Percentiles rank a stretch among this genome's conserved stretches.
Conservation (phyloP, 495 filamentous ascomycete species). For the Penicillium waksmanii region DNA sequence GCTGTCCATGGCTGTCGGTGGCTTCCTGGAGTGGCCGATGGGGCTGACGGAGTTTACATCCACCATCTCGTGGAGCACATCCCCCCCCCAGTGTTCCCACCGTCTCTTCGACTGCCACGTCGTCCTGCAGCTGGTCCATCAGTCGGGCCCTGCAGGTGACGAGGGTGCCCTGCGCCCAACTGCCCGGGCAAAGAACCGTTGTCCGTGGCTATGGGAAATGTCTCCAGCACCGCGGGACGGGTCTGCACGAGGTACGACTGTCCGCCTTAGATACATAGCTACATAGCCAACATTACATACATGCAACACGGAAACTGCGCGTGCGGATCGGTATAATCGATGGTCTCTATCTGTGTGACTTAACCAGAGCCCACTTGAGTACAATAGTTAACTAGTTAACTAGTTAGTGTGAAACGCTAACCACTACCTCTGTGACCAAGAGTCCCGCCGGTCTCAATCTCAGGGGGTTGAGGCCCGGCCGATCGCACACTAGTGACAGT, state of each 20-base stretch:
- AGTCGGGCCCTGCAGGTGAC: slow-evolving; percentile 30
- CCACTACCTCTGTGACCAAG: background rate
- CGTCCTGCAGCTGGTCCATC: slow-evolving; percentile 21
- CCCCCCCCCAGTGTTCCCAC: slow-evolving; percentile 11
- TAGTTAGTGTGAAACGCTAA: background rate
- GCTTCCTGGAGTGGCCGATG: background rate
- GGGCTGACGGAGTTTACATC: slow-evolving; percentile 3
- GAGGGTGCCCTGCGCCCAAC: slow-evolving; percentile 6
- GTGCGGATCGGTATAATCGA: background rate
- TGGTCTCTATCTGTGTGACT: background rate
- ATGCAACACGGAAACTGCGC: background rate
- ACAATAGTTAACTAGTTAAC: too few relatives aligned
- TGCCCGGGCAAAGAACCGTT: slow-evolving; percentile 8
- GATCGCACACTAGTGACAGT: slow-evolving; percentile 8
- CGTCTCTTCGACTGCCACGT: slow-evolving; percentile 28
- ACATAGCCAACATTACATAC: background rate
- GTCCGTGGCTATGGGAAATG: slow-evolving; percentile 4
- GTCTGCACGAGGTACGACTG: background rate
- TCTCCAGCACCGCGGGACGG: background rate
- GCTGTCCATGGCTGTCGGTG: background rate
- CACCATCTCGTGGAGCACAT: slow-evolving; percentile 12
- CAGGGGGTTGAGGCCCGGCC: slow-evolving; percentile 2
- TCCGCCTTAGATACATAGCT: background rate
- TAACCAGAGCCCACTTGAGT: background rate
- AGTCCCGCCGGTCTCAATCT: background rate